These are phyloP conservation scores for Acrasis kona DNA, from an alignment of 78 protist species.

Conservation along the genomic window DNA sequence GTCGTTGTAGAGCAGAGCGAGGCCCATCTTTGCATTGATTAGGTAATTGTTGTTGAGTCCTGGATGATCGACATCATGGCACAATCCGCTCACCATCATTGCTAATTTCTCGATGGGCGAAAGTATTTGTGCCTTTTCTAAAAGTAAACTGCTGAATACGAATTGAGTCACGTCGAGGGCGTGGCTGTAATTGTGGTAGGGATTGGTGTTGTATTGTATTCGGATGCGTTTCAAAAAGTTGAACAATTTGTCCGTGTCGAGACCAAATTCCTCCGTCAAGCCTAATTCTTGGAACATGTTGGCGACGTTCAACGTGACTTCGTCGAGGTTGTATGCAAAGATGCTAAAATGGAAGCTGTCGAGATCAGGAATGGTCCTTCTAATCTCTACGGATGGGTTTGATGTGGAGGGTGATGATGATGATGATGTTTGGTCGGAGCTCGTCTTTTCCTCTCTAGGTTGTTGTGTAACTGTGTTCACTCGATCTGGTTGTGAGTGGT, in stretches of 20 bases:
- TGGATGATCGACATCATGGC: conserved; percentile 83
- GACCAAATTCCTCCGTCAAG: not conserved
- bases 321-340: not conserved
- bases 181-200: conserved; percentile 80
- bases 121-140: conserved; percentile 13
- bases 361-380: not conserved
- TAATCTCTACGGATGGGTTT: too few species aligned
- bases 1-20: conserved; percentile 60
- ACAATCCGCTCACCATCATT: conserved; percentile 52
- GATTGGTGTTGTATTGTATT: conserved; percentile 5
- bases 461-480: too few species aligned
- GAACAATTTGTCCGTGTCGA: not conserved
- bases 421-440: too few species aligned
- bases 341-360: not conserved
- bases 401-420: too few species aligned
- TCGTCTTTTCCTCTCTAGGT: not conserved
- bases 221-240: not conserved
- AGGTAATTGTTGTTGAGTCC: conserved; percentile 63
- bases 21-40: conserved; percentile 45
- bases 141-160: conserved; percentile 12
- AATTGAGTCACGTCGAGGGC: conserved; percentile 75
- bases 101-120: conserved; percentile 45
- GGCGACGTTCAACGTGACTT: not conserved
- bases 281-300: conserved; percentile 4
- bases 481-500: too few species aligned